Conservation (phyloP, 2,329 filamentous ascomycete genomes). For the Sporothrix globosa region DNA sequence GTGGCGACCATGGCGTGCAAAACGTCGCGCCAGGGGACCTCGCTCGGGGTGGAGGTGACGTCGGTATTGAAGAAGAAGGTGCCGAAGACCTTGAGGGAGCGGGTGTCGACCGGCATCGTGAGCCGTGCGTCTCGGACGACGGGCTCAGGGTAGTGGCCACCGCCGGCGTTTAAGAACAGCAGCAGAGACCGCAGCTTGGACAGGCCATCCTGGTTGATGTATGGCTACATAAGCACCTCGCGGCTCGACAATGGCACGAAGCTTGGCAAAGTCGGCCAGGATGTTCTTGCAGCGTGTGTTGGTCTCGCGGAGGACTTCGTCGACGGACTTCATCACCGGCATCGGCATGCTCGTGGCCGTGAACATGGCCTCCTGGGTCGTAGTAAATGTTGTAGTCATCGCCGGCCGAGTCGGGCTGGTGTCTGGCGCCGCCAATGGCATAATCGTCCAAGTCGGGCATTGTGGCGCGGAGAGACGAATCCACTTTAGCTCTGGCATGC, state of each 20-base stretch:
- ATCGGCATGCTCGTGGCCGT: neutral
- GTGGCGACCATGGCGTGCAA: constrained; percentile 54
- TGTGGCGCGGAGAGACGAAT: too few species aligned
- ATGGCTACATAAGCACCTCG: constrained; percentile 49
- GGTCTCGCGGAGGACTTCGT: neutral
- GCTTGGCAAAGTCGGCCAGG: constrained; percentile 39
- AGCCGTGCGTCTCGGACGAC: constrained; percentile 25
- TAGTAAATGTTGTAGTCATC: neutral
- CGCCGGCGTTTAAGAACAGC: constrained; percentile 58
- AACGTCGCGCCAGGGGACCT: constrained; percentile 58
- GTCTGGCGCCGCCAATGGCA: neutral
- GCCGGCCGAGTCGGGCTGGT: neutral
- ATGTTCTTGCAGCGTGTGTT: neutral
- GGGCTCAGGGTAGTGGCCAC: constrained; percentile 48
- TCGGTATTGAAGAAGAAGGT: constrained; percentile 48
- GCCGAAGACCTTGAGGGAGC: constrained; percentile 45
- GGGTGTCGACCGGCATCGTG: constrained; percentile 40
- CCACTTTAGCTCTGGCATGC: too few species aligned
- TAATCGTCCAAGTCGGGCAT: neutral
- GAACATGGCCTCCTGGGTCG: neutral
- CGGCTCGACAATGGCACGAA: constrained; percentile 50
- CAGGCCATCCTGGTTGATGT: constrained; percentile 63
- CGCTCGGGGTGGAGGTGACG: constrained; percentile 47
- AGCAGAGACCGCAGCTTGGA: constrained; percentile 48
- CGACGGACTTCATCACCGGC: neutral